Base-by-base conservation (phyloP, 2,329 filamentous ascomycete species). In the Trichoderma harzianum region DNA sequence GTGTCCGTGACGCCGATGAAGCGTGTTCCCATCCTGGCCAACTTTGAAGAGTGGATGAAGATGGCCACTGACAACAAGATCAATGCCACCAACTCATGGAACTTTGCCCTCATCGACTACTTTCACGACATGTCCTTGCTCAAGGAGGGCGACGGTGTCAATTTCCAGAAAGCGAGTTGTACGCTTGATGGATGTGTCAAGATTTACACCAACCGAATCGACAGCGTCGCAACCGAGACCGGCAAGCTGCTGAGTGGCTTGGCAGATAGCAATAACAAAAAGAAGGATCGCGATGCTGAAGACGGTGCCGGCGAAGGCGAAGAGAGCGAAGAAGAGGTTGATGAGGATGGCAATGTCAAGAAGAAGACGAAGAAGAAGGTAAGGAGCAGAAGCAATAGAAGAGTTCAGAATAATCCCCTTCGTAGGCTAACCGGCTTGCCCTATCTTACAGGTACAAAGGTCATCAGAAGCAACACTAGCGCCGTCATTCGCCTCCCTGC, bases 41-140 rank as follows among this genome's bases (percentile, higher is more conserved):
- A 99, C 83, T 99, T 98, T 78, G 96, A 99, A 81, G 96, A 99
- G 81, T 98, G 95, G 96, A 98, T 99, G 94, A 99, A 98, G 87
- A 97, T 99, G 94, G 96, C 96, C 2, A 98, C 96, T 18, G 96
- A 99, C 84, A 99, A 99, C 84, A 96, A 96, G 83, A 99, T 99
- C 86, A 99, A 98, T 80, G 95, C 96, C 63, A 90, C 92, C 72
- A 99, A 99, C 82, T 98, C 95, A 34, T 99, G 96, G 96, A 98
- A 98, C 82, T 98, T 99, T 83, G 96, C 96, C n/a, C 88, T 99
- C 21, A 99, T 99, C 79, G 96, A 99, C 82, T 99, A 99, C 83
- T 99, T 99, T 78, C 95, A 99, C 82, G 96, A 99, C 79, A 98
- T 99, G 96, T 97, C 94, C 1, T 85, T 99, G 57, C 86, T 99